Percentiles rank a stretch among this genome's conserved stretches.
Evolutionary conservation across 345 rosid genomes (phyloP).

Genomic region (Moricandia arvensis): DNA sequence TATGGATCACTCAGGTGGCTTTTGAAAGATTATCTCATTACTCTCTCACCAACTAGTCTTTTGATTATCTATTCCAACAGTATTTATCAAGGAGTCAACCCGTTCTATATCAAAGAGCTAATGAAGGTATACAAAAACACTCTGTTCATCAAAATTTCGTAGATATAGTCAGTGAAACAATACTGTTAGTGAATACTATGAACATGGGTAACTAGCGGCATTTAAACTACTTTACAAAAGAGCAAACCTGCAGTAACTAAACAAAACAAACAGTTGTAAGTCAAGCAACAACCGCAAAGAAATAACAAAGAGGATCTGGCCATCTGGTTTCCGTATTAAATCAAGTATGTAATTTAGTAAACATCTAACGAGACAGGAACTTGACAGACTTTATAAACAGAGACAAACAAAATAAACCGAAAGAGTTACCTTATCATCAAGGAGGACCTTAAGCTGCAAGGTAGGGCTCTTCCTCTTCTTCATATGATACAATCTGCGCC

Average conservation of each 20-base stretch:
- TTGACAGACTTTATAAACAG: not conserved
- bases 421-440: conserved; percentile 78
- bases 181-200: not conserved
- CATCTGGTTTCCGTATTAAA: not conserved
- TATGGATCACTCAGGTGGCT: not conserved
- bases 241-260: not conserved
- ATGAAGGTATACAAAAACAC: not conserved
- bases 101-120: no score
- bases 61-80: not conserved
- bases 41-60: not conserved
- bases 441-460: conserved; percentile 78
- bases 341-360: not conserved
- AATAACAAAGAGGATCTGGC: not conserved
- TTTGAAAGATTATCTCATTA: not conserved
- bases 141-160: not conserved
- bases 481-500: conserved; percentile 74
- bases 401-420: conserved; percentile 7
- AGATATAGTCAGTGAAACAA: not conserved
- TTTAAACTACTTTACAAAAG: not conserved
- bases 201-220: not conserved
- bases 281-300: not conserved
- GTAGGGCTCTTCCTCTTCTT: conserved; percentile 58
- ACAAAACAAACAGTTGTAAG: not conserved
- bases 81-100: not conserved
- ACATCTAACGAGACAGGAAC: not conserved